These are phyloP conservation scores for Vitis labrusca DNA, from an alignment of 164 flowering plant species.

Conservation along the genomic window DNA sequence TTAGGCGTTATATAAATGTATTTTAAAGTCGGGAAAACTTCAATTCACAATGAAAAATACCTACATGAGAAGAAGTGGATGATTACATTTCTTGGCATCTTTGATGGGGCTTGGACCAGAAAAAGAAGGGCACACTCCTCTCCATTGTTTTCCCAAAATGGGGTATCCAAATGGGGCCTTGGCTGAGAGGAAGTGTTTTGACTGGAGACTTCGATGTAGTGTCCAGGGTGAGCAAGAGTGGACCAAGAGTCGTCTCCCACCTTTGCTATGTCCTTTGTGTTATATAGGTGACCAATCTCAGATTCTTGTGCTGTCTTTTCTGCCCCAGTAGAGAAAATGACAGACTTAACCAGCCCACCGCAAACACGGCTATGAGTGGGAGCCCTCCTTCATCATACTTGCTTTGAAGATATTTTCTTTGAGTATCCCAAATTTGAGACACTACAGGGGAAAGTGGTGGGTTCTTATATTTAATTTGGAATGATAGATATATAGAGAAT, in stretches of 20 bases:
- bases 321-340: conserved; percentile 23
- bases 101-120: neutral
- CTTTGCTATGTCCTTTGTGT: neutral
- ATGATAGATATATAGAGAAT: too few species aligned
- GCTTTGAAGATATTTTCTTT: too few species aligned
- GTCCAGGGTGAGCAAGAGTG: conserved; percentile 26
- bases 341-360: conserved; percentile 14
- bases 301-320: conserved; percentile 34
- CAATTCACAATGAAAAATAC: too few species aligned
- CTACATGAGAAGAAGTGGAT: too few species aligned
- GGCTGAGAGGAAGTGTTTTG: conserved; percentile 8
- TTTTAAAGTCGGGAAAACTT: too few species aligned
- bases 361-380: too few species aligned
- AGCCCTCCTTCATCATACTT: too few species aligned
- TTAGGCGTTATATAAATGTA: too few species aligned
- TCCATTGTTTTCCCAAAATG: neutral
- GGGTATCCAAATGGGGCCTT: conserved; percentile 2
- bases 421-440: too few species aligned
- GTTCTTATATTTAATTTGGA: too few species aligned
- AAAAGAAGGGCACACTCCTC: neutral
- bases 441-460: too few species aligned
- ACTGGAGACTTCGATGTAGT: conserved; percentile 15
- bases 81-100: neutral
- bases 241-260: conserved; percentile 30
- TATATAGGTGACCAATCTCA: conserved; percentile 1